These are phyloP conservation scores for Pythium brachiatum DNA, from an alignment of 352 stramenopile genomes.

Conservation along the genomic window DNA sequence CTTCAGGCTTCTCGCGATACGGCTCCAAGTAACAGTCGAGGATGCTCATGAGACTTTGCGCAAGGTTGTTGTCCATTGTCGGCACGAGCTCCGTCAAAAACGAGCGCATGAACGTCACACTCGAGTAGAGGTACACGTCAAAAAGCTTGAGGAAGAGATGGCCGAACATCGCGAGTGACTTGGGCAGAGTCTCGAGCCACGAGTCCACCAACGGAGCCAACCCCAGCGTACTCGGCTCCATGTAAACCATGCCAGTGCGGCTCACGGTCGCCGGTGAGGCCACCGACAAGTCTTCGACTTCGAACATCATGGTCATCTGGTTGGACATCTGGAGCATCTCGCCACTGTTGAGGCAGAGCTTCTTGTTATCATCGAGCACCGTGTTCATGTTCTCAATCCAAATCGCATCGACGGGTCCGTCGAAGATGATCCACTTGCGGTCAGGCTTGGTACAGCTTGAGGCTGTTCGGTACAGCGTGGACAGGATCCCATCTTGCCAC, in stretches of 20 bases:
- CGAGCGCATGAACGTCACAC: constrained; percentile 84
- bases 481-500: constrained; percentile 95
- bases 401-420: constrained; percentile 93
- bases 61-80: constrained; percentile 93
- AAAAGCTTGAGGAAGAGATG: constrained; percentile 79
- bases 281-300: constrained; percentile 94
- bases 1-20: constrained; percentile 59
- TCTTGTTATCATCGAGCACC: constrained; percentile 95
- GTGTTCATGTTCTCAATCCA: constrained; percentile 98
- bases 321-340: constrained; percentile 95
- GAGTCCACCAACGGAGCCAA: constrained; percentile 85
- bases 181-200: constrained; percentile 82
- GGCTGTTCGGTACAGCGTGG: constrained; percentile 90
- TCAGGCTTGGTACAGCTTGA: constrained; percentile 87
- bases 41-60: constrained; percentile 90
- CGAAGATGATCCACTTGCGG: constrained; percentile 95
- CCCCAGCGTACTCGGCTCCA: constrained; percentile 92
- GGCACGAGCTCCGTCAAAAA: constrained; percentile 89
- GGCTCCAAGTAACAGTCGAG: constrained; percentile 87
- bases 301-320: constrained; percentile 98
- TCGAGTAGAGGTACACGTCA: constrained; percentile 88
- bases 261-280: constrained; percentile 94
- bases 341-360: constrained; percentile 92
- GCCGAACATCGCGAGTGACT: constrained; percentile 29
- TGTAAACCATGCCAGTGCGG: constrained; percentile 96